Percentiles rank a stretch among this genome's conserved stretches.
phyloP scores from a whole-genome alignment of 2,329 filamentous ascomycete species.

The Aspergillus ochraceus region DNA sequence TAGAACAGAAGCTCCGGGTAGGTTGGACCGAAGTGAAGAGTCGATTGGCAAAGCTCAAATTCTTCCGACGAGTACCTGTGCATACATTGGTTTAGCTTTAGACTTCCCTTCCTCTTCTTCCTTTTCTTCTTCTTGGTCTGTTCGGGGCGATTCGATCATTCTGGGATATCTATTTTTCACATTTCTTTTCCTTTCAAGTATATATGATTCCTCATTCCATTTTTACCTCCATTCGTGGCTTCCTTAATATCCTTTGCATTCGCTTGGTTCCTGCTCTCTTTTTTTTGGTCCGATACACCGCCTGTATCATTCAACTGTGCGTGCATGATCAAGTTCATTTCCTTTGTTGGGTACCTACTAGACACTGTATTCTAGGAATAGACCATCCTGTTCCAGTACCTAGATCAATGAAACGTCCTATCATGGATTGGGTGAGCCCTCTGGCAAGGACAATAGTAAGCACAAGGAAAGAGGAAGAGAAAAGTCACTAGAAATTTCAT shows the following conservation, averaged over 20 bases:
- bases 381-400: not conserved
- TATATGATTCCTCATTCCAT: not conserved
- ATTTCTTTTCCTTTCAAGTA: not conserved
- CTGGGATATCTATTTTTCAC: too few relatives aligned
- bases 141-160: too few relatives aligned
- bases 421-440: not conserved
- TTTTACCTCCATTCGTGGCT: too few relatives aligned
- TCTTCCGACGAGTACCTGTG: slow-evolving; percentile 23
- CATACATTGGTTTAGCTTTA: slow-evolving; percentile 26
- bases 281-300: not conserved
- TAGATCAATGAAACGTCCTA: not conserved
- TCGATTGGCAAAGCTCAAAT: slow-evolving; percentile 29
- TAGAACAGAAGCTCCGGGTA: slow-evolving; percentile 39
- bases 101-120: slow-evolving; percentile 8
- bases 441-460: not conserved
- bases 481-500: not conserved
- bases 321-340: not conserved
- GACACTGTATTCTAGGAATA: slow-evolving; percentile 15
- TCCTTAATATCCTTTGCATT: not conserved
- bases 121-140: slow-evolving; percentile 1
- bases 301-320: not conserved
- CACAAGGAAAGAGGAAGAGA: not conserved
- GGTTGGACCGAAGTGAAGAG: slow-evolving; percentile 36
- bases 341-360: slow-evolving; percentile 13
- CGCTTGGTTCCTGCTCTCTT: not conserved